Base-by-base conservation (phyloP, 2,329 filamentous ascomycete species). In the Bipolaris bicolor region DNA sequence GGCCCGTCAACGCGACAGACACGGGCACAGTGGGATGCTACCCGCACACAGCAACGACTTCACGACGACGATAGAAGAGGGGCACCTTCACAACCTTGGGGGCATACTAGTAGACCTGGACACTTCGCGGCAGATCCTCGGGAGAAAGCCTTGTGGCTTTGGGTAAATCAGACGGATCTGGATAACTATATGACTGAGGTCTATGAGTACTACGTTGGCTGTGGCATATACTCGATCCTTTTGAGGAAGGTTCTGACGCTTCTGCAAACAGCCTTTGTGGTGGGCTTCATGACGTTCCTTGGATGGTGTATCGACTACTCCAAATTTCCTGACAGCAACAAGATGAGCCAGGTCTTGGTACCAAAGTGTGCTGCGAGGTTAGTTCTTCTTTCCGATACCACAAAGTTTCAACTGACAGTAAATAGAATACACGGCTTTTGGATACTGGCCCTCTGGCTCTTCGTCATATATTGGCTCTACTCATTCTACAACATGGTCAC, bases 81-180 rank as follows among this genome's bases (percentile, higher is more conserved):
- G 36, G 37, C 61, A n/a, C 57, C 67, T 37, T 56, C 57, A 1
- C 60, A 62, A 10, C 58, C 64, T 3, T 74, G 71, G 70, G 62
- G 59, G 7, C 55, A 65, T 34, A 59, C 66, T 10, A 64, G 59
- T 5, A 62, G 71, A 46, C 58, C 65, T 2, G 67, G 68, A 4
- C 67, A 70, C 36, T 70, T 73, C 22, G 67, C 68, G 11, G 64
- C 82, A 26, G 84, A 86, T 67, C 85, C 87, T 0, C 87, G 87
- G 75, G 90, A 94, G 71, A 90, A 88, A 75, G 92, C 93, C 3
- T 86, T 96, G 80, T 97, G 92, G 89, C 86, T 91, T 77, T 97
- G 93, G 90, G 91, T 91, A 52, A 97, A 97, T 70, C 91, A 95
- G 55, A 87, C 90, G 36, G 95, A 96, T 70, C 81, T 97, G 51